Evolutionary conservation across 2,329 filamentous ascomycete species (phyloP), one percentile per base, ranked within the genome.

Genomic region (Ascochyta pisi): DNA sequence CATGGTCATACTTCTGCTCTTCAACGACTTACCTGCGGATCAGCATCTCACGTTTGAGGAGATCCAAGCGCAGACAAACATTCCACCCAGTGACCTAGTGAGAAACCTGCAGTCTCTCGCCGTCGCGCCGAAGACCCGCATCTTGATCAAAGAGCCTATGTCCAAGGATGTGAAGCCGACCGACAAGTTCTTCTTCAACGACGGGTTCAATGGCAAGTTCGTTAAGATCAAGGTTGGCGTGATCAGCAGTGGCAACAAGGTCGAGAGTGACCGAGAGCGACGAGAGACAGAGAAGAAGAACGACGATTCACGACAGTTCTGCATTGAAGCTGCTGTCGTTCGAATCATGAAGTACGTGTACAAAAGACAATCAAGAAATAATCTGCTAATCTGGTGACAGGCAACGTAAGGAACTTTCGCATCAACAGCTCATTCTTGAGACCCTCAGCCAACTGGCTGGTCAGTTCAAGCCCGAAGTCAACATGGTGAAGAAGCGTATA

Each of bases 211-310:
- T 43, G 93, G 90, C 77, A 92, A 91, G 71, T 87, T 90, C 45
- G 84, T 95, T 68, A 92, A 91, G 74, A 91, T 97, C 77, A 96
- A 96, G 75, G 91, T 95, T 19, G 91, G 91, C 22, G 89, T 95
- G 5, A 89, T 96, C 64, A 90, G 83, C 45, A 86, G 87, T 1
- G 85, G 88, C 16, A 96, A 92, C 73, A 95, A 92, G 77, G 90
- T 96, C 0, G 94, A 98, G 77, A 91, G 86, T 48, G 80, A 83
- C 48, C 79, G 81, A 29, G 86, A 88, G 73, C 79, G 86, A 39
- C 87, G 86, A 74, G 85, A 86, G 47, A 94, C 90, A 0, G 88
- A 92, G 73, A 84, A 88, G 66, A 90, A 89, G 80, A 92, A 90
- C 63, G 85, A 90, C 64, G 86, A 91, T 71, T 87, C 85, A 22